Evolutionary conservation across 768 basidiomycete genomes (phyloP), one percentile per base, ranked within the genome.

Genomic region (Russula brevipes): DNA sequence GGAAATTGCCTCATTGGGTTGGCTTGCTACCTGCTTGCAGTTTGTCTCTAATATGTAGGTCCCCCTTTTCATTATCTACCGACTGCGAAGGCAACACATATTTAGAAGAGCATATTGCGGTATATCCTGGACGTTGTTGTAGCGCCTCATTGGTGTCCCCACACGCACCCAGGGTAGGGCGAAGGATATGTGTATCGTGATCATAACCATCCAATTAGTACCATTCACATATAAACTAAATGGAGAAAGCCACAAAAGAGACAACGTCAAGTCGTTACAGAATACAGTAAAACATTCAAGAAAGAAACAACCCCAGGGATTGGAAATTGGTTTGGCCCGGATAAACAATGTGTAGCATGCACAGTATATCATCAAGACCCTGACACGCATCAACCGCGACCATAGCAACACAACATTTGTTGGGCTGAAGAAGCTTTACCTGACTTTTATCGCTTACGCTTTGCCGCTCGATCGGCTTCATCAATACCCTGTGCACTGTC

Each of bases 401-500:
- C 52, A 51, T 46, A 42, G 36, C 12, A 44, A 64, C 47, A 60
- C 52, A 56, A 44, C 33, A 11, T 3, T n/a, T 8, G 45, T 38
- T 31, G 19, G 33, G 33, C 24, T 19, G 49, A 30, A 17, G 19
- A 47, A 39, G 14, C 24, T 38, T 24, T 24, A 53, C 19, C 3
- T n/a, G 30, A 33, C 4, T 49, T 51, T 56, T 55, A 64, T 45
- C 63, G 63, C 17, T 64, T 64, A 33, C 63, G 63, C 41, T 64
- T 64, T 41, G 42, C 42, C 33, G 63, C 63, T 38, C 63, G 47
- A 56, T 64, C 63, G 2, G 47, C 58, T 8, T 64, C 63, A 55
- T 60, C 54, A 12, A 19, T 16, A 1, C 52, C 63, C 7, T 49
- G 53, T 0, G 63, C 53, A n/a, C 63, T 60, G 17, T 64, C 63